These are phyloP conservation scores for Cryphonectria parasitica DNA, from an alignment of 2,329 filamentous ascomycete species.

Conservation along the genomic window DNA sequence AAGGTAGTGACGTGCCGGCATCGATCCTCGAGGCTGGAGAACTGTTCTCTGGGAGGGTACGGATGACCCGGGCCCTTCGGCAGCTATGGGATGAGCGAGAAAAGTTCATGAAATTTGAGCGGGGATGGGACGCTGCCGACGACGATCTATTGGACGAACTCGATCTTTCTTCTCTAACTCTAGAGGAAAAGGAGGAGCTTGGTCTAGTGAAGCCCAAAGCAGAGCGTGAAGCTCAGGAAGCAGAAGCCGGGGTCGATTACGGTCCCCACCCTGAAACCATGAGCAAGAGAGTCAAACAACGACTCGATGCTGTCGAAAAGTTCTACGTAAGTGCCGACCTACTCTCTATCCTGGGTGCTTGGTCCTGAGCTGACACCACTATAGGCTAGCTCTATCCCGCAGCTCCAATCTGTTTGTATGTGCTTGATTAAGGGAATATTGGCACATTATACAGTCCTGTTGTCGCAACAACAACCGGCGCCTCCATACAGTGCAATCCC, in stretches of 20 bases:
- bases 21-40: conserved; percentile 95
- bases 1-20: conserved; percentile 90
- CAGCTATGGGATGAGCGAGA: conserved; percentile 96
- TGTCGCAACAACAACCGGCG: conserved; percentile 58
- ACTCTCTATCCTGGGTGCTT: neutral
- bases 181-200: conserved; percentile 51
- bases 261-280: conserved; percentile 55
- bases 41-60: conserved; percentile 85
- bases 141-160: conserved; percentile 47
- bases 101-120: conserved; percentile 86
- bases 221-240: conserved; percentile 39
- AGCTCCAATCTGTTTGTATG: conserved; percentile 90
- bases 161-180: conserved; percentile 41
- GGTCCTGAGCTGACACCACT: conserved; percentile 35
- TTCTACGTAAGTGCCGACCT: conserved; percentile 73
- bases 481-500: conserved; percentile 16
- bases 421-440: conserved; percentile 89
- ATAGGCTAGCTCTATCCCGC: conserved; percentile 75
- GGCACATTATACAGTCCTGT: conserved; percentile 83
- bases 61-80: conserved; percentile 87
- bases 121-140: conserved; percentile 74
- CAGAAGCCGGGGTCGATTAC: conserved; percentile 50
- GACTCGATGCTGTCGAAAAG: conserved; percentile 73
- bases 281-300: conserved; percentile 60
- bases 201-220: conserved; percentile 49